Conservation (phyloP, 225 moss, liverwort and hornwort species). For the Bryoerythrophyllum caledonicum region DNA sequence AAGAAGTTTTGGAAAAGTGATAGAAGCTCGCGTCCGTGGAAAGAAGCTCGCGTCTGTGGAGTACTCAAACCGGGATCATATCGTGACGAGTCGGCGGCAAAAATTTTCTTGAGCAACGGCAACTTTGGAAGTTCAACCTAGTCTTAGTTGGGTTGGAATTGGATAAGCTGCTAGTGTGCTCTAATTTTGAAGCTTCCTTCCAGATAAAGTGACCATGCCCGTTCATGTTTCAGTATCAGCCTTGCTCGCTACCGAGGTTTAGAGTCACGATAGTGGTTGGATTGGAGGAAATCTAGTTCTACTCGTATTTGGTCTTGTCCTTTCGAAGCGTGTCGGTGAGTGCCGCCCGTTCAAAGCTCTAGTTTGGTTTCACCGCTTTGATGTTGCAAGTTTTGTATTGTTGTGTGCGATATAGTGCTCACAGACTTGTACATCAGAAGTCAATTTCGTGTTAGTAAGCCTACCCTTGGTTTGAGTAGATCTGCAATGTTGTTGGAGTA, state of each 20-base stretch:
- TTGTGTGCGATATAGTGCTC: no score
- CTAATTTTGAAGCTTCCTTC: background rate
- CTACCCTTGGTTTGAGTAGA: no score
- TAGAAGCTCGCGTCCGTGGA: background rate
- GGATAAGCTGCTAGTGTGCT: no score
- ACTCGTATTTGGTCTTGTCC: background rate
- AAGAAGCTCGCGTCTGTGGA: background rate
- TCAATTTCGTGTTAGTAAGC: background rate
- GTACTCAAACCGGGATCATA: background rate
- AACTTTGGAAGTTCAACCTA: background rate
- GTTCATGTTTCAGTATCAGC: no score
- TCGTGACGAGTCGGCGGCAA: no score
- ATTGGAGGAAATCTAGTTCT: no score
- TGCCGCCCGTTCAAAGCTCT: background rate
- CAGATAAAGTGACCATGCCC: no score
- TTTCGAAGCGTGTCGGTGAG: conserved; percentile 14
- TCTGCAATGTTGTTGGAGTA: no score
- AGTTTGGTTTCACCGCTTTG: background rate
- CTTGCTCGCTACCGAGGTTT: no score
- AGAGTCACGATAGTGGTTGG: no score
- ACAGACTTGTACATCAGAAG: no score
- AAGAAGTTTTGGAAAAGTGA: background rate
- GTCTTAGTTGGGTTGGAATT: background rate
- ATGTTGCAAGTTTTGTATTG: background rate
- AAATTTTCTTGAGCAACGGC: background rate